These are phyloP conservation scores for Cnidoscolus chayamansa DNA, from an alignment of 441 rosid species.

Conservation along the genomic window DNA sequence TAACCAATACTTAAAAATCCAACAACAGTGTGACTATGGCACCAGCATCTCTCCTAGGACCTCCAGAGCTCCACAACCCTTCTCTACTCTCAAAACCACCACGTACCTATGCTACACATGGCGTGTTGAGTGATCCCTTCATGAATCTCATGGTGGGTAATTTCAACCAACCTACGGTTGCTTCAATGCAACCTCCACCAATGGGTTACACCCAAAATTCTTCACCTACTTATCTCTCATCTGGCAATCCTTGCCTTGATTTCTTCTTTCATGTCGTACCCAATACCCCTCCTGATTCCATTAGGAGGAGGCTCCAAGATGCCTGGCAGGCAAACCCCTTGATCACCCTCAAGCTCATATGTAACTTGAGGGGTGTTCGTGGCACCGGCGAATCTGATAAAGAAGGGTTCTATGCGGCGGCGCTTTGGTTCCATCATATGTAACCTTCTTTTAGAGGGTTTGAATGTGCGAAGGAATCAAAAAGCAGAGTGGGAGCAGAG, in stretches of 20 bases:
- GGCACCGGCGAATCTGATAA: slow-evolving; percentile 32
- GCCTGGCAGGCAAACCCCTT: slow-evolving; percentile 27
- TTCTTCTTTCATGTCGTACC: slow-evolving; percentile 33
- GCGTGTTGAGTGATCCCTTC: slow-evolving; percentile 31
- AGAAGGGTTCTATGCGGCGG: slow-evolving; percentile 27
- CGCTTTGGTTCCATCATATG: slow-evolving; percentile 22
- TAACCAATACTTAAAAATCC: too few species aligned
- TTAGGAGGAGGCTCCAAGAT: not conserved
- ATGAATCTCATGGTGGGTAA: slow-evolving; percentile 37
- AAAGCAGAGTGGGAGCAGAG: slow-evolving; percentile 20
- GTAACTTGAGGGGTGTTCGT: slow-evolving; percentile 28
- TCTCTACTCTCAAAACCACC: slow-evolving; percentile 6
- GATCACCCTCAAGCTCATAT: slow-evolving; percentile 28
- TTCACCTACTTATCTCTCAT: slow-evolving; percentile 20
- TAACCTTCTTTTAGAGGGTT: slow-evolving; percentile 18
- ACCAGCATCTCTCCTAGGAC: slow-evolving; percentile 38
- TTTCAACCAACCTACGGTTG: slow-evolving; percentile 26
- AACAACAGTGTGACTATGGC: slow-evolving; percentile 7
- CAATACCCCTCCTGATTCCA: slow-evolving; percentile 6
- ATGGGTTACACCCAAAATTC: slow-evolving; percentile 21
- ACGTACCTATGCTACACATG: not conserved
- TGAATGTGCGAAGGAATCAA: slow-evolving; percentile 17
- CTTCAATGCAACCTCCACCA: not conserved
- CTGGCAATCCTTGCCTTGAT: slow-evolving; percentile 29
- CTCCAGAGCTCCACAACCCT: slow-evolving; percentile 38